Conservation (phyloP, 1,284 basidiomycete species). For the Leccinum fallax region DNA sequence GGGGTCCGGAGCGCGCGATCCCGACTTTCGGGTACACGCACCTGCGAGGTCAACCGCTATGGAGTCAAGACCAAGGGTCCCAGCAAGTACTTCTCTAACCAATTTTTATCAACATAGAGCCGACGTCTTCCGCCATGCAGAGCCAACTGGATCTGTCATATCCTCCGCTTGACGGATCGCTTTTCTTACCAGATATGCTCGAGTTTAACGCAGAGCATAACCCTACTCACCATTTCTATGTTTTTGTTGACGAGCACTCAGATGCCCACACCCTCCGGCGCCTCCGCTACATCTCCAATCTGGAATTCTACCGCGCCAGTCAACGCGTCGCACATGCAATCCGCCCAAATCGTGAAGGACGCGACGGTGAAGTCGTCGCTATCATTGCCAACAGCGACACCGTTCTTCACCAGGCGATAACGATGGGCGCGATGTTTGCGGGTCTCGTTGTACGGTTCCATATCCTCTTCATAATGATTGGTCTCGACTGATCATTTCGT, state of each 20-base stretch:
- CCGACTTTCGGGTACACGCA: no score
- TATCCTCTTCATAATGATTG: not conserved
- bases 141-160: not conserved
- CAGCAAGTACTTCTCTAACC: not conserved
- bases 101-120: not conserved
- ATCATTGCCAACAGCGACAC: constrained; percentile 35
- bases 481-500: not conserved
- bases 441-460: constrained; percentile 33
- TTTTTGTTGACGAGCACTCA: constrained; percentile 18
- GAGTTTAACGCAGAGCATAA: constrained; percentile 27
- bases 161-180: constrained; percentile 29
- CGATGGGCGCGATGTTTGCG: constrained; percentile 34
- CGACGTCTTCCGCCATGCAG: not conserved
- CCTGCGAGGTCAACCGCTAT: no score
- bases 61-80: no score
- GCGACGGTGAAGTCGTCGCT: constrained; percentile 26
- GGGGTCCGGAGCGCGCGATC: no score
- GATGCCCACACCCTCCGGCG: constrained; percentile 4
- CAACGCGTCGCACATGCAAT: constrained; percentile 35
- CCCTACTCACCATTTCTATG: constrained; percentile 20
- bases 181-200: constrained; percentile 26
- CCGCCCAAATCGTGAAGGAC: constrained; percentile 20
- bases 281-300: constrained; percentile 21
- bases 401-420: constrained; percentile 36
- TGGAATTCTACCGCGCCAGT: constrained; percentile 36